These are phyloP conservation scores for Setomelanomma holmii DNA, from an alignment of 2,329 filamentous ascomycete genomes.

Conservation along the genomic window DNA sequence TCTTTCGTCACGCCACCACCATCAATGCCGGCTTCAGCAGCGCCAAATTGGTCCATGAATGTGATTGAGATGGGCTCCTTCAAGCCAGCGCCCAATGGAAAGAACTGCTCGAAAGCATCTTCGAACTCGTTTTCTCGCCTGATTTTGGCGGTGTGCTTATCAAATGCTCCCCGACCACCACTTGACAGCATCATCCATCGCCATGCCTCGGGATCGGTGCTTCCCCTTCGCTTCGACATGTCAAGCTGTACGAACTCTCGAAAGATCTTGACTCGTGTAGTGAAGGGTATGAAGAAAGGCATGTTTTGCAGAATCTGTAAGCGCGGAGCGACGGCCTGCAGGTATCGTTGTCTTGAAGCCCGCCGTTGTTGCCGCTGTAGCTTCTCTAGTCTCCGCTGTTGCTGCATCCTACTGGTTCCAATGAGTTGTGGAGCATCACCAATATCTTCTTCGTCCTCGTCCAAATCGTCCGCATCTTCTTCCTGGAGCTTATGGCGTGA, in stretches of 20 bases:
- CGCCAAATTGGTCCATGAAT: conserved; percentile 90
- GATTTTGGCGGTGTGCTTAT: conserved; percentile 76
- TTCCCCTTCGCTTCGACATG: conserved; percentile 74
- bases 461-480: conserved; percentile 65
- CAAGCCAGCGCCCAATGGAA: conserved; percentile 76
- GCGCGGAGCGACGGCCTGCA: conserved; percentile 82
- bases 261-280: conserved; percentile 90
- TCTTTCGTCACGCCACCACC: conserved; percentile 98
- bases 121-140: conserved; percentile 80
- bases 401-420: conserved; percentile 67
- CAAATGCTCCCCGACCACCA: conserved; percentile 45
- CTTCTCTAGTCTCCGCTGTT: conserved; percentile 68
- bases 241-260: conserved; percentile 89
- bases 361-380: conserved; percentile 70
- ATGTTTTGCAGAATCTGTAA: conserved; percentile 93
- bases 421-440: conserved; percentile 50
- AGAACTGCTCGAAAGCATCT: conserved; percentile 86
- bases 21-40: conserved; percentile 90
- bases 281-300: conserved; percentile 95
- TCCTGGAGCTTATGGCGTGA: conserved; percentile 71
- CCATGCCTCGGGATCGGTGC: conserved; percentile 77
- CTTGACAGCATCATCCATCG: conserved; percentile 61
- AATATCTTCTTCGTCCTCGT: conserved; percentile 50
- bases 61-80: conserved; percentile 98
- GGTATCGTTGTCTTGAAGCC: conserved; percentile 71